Percentiles rank a stretch among this genome's conserved stretches.
phyloP scores from a whole-genome alignment of 192 early-diverging fungal species.

The Entomortierella beljakovae region DNA sequence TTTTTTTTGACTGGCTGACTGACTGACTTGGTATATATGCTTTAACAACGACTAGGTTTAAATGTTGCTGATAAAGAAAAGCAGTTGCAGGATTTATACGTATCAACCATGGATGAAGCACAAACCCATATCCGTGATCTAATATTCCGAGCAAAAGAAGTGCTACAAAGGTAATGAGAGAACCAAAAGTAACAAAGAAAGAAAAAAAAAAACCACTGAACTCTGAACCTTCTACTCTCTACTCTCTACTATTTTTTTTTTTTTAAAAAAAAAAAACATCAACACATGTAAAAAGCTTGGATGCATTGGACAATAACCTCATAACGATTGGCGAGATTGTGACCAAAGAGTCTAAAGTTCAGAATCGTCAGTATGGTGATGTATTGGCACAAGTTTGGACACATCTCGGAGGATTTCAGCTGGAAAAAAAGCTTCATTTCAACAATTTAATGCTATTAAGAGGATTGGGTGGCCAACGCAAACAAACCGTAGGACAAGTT shows the following conservation, averaged over 20 bases:
- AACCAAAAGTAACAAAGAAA: background rate
- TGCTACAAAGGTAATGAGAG: slow-evolving; percentile 22
- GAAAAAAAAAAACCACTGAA: too few relatives aligned
- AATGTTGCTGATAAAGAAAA: slow-evolving; percentile 5
- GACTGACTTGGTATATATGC: too few relatives aligned
- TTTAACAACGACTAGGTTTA: slow-evolving; percentile 12
- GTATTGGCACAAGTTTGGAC: slow-evolving; percentile 50
- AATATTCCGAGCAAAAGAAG: slow-evolving; percentile 37
- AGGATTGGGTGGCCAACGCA: slow-evolving; percentile 55
- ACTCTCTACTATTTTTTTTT: background rate
- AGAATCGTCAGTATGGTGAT: slow-evolving; percentile 36
- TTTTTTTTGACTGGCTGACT: background rate
- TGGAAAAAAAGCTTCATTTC: slow-evolving; percentile 35
- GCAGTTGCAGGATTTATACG: slow-evolving; percentile 25
- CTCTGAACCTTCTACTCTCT: background rate
- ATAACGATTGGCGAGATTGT: slow-evolving; percentile 57
- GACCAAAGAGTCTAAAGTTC: slow-evolving; percentile 54
- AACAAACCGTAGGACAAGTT: slow-evolving; percentile 51
- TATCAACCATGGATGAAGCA: slow-evolving; percentile 32
- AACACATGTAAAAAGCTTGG: slow-evolving; percentile 41
- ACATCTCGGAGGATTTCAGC: slow-evolving; percentile 37
- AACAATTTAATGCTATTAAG: slow-evolving; percentile 57
- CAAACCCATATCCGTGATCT: slow-evolving; percentile 40
- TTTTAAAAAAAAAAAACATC: too few relatives aligned
- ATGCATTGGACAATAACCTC: slow-evolving; percentile 54